phyloP scores from a whole-genome alignment of 2,329 filamentous ascomycete species.

The Arthrocladium fulminans region DNA sequence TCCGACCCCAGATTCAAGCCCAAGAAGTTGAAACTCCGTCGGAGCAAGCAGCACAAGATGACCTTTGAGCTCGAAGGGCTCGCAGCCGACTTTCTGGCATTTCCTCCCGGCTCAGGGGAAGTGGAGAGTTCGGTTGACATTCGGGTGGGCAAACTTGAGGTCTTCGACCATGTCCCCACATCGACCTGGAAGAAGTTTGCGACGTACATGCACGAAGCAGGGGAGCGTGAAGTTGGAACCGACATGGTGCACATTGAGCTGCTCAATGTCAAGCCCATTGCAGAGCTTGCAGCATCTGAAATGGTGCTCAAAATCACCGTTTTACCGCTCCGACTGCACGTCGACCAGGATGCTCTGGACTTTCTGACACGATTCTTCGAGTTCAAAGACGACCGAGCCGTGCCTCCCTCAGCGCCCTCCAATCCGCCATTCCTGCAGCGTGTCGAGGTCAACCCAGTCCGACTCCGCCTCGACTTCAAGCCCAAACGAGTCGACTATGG shows the following conservation, averaged over 20 bases:
- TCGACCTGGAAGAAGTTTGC: slow-evolving; percentile 98
- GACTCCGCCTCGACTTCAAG: slow-evolving; percentile 88
- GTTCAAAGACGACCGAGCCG: slow-evolving; percentile 69
- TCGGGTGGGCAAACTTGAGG: slow-evolving; percentile 70
- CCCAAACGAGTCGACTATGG: slow-evolving; percentile 96
- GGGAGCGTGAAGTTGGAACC: slow-evolving; percentile 74
- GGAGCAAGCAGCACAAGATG: slow-evolving; percentile 89
- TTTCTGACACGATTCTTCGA: slow-evolving; percentile 97
- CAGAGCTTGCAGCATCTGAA: slow-evolving; percentile 77
- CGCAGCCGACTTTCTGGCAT: slow-evolving; percentile 70
- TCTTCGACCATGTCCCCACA: slow-evolving; percentile 88
- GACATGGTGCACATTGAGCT: slow-evolving; percentile 88
- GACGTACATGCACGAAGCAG: slow-evolving; percentile 81
- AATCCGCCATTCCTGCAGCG: slow-evolving; percentile 83
- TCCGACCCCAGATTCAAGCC: slow-evolving; percentile 28
- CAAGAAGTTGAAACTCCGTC: slow-evolving; percentile 62
- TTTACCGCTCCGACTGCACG: slow-evolving; percentile 79
- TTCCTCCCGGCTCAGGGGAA: slow-evolving; percentile 66
- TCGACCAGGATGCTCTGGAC: slow-evolving; percentile 94
- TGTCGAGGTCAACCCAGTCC: slow-evolving; percentile 74
- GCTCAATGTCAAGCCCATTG: slow-evolving; percentile 76
- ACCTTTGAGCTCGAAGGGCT: slow-evolving; percentile 86
- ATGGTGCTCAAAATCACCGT: slow-evolving; percentile 72
- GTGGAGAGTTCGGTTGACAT: slow-evolving; percentile 83
- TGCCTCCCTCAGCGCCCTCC: slow-evolving; percentile 49